Conservation (phyloP, 2,329 filamentous ascomycete genomes). For the Phoma sp. region DNA sequence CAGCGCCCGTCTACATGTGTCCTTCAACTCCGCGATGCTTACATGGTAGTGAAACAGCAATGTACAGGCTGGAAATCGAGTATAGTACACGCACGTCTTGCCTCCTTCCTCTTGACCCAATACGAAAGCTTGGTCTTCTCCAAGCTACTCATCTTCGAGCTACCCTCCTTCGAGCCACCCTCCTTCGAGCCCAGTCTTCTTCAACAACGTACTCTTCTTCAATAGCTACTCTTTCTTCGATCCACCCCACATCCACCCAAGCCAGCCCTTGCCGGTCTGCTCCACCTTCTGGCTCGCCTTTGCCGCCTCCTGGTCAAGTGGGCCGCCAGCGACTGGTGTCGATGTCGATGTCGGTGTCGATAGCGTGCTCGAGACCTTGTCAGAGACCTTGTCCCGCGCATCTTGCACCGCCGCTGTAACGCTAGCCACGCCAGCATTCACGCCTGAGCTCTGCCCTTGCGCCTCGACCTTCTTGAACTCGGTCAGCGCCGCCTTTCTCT, state of each 20-base stretch:
- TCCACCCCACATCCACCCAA: constrained; percentile 52
- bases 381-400: constrained; percentile 25
- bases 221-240: constrained; percentile 39
- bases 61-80: constrained; percentile 39
- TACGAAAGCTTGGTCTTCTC: background rate
- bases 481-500: constrained; percentile 40
- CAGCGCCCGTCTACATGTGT: constrained; percentile 28
- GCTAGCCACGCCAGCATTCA: constrained; percentile 19
- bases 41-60: constrained; percentile 41
- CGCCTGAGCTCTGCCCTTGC: constrained; percentile 22
- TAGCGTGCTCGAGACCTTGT: constrained; percentile 26
- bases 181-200: too few relatives aligned
- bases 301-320: constrained; percentile 55
- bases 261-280: constrained; percentile 53
- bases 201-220: constrained; percentile 23
- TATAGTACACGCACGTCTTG: constrained; percentile 40
- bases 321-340: constrained; percentile 50
- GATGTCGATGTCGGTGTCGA: constrained; percentile 28
- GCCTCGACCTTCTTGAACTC: constrained; percentile 39
- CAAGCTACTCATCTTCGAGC: background rate
- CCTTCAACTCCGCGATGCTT: constrained; percentile 42
- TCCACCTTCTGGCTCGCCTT: constrained; percentile 46
- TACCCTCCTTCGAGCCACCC: constrained; percentile 43
- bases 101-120: background rate
- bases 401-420: constrained; percentile 44